These are phyloP conservation scores for Xylariaceae sp. DNA, from an alignment of 2,329 filamentous ascomycete species.

Conservation along the genomic window DNA sequence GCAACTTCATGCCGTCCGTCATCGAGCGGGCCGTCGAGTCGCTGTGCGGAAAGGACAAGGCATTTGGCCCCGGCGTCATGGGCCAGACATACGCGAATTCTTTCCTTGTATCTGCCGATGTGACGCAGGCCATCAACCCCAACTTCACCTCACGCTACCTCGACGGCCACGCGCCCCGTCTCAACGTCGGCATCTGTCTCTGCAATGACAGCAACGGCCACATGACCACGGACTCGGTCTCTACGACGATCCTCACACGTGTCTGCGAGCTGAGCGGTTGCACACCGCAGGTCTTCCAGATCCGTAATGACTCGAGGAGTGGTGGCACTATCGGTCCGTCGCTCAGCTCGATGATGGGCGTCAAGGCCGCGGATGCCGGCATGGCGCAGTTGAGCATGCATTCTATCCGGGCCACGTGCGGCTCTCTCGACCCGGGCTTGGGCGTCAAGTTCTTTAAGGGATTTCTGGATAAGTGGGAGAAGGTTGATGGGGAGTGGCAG, in stretches of 20 bases:
- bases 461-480: conserved; percentile 82
- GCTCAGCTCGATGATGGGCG: conserved; percentile 74
- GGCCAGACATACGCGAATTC: conserved; percentile 85
- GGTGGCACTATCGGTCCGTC: conserved; percentile 96
- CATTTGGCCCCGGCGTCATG: conserved; percentile 58
- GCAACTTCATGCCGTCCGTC: conserved; percentile 80
- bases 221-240: conserved; percentile 91
- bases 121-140: conserved; percentile 90
- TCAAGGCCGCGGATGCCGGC: conserved; percentile 80
- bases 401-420: conserved; percentile 83
- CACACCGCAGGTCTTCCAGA: conserved; percentile 84
- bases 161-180: conserved; percentile 75
- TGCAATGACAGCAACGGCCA: conserved; percentile 84
- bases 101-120: conserved; percentile 89
- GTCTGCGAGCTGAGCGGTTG: conserved; percentile 71
- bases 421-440: conserved; percentile 77
- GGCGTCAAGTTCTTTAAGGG: conserved; percentile 86
- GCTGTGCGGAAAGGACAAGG: conserved; percentile 36
- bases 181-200: conserved; percentile 84
- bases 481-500: conserved; percentile 74
- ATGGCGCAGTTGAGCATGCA: conserved; percentile 95
- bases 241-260: conserved; percentile 72
- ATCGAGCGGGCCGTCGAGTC: conserved; percentile 78
- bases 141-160: conserved; percentile 87
- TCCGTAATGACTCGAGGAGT: conserved; percentile 82